Evolutionary conservation across 345 rosid genomes (phyloP).

Genomic region (Brassica nigra): DNA sequence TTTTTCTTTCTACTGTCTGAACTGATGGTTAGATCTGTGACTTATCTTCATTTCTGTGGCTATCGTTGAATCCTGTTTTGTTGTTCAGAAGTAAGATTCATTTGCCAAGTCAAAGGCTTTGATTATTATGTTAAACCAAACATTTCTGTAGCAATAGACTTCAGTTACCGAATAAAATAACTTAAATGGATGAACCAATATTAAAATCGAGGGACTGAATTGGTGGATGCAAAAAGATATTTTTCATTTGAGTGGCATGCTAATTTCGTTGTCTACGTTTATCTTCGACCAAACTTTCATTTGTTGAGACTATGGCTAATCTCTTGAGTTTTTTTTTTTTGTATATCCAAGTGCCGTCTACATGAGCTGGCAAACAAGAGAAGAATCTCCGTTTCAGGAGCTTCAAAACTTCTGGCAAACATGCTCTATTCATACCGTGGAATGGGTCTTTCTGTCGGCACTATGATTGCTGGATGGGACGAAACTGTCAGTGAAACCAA

Average conservation of each 20-base stretch:
- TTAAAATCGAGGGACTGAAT: background rate
- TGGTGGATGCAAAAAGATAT: background rate
- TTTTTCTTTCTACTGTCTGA: background rate
- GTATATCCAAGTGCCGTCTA: conserved; percentile 72
- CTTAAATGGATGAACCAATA: conserved; percentile 2
- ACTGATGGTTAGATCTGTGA: conserved; percentile 4
- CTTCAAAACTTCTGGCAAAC: conserved; percentile 98
- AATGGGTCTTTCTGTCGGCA: conserved; percentile 98
- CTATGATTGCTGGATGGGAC: conserved; percentile 99
- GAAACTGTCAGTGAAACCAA: conserved; percentile 65
- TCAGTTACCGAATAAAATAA: background rate
- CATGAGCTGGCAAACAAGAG: conserved; percentile 98
- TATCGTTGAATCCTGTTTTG: background rate
- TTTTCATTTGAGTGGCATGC: background rate
- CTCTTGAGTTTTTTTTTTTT: conserved; percentile 25
- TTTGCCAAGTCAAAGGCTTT: background rate
- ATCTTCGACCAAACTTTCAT: background rate
- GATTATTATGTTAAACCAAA: background rate
- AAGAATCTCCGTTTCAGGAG: conserved; percentile 96
- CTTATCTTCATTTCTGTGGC: background rate
- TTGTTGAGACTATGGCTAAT: conserved; percentile 10
- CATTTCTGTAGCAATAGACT: background rate
- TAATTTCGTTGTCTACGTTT: background rate
- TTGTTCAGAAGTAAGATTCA: background rate
- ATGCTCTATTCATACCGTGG: conserved; percentile 95